Percentiles rank a stretch among this genome's conserved stretches.
phyloP scores from a whole-genome alignment of 352 stramenopile genomes.

The Pythium biforme region DNA sequence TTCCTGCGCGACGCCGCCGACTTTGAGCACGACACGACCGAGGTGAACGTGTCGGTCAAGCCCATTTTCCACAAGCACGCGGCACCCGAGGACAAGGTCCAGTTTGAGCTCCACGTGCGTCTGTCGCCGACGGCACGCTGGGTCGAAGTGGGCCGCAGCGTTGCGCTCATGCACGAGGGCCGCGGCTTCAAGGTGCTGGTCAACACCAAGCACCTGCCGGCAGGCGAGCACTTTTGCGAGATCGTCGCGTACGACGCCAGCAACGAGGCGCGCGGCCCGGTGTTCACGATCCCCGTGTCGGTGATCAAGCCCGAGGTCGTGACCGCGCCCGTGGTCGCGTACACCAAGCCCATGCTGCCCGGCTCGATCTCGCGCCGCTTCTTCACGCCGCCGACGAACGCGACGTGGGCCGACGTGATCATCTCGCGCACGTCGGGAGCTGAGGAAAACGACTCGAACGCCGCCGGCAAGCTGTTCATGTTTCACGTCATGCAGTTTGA shows the following conservation, averaged over 20 bases:
- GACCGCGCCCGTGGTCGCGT: slow-evolving; percentile 31
- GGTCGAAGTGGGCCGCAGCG: slow-evolving; percentile 81
- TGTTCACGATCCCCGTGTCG: slow-evolving; percentile 92
- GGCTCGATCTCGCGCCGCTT: slow-evolving; percentile 81
- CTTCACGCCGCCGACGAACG: slow-evolving; percentile 66
- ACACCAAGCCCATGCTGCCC: slow-evolving; percentile 52
- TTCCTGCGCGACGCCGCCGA: slow-evolving; percentile 84
- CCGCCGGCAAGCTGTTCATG: slow-evolving; percentile 77
- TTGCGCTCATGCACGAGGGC: slow-evolving; percentile 87
- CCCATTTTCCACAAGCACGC: slow-evolving; percentile 88
- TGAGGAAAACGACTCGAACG: slow-evolving; percentile 56
- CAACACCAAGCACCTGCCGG: slow-evolving; percentile 74
- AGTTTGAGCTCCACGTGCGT: slow-evolving; percentile 88
- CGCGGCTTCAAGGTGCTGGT: slow-evolving; percentile 90
- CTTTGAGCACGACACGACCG: slow-evolving; percentile 65
- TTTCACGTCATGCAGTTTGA: slow-evolving; percentile 90
- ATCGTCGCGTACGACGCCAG: slow-evolving; percentile 81
- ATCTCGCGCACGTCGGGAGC: slow-evolving; percentile 47
- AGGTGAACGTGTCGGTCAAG: slow-evolving; percentile 84
- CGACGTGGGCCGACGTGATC: slow-evolving; percentile 87
- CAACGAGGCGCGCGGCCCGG: slow-evolving; percentile 51
- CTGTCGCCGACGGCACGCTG: slow-evolving; percentile 82
- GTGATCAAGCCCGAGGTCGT: slow-evolving; percentile 83
- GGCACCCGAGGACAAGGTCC: slow-evolving; percentile 75
- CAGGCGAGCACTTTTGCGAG: slow-evolving; percentile 85